Evolutionary conservation across 495 filamentous ascomycete species (phyloP).

Genomic region (Tuber melanosporum): DNA sequence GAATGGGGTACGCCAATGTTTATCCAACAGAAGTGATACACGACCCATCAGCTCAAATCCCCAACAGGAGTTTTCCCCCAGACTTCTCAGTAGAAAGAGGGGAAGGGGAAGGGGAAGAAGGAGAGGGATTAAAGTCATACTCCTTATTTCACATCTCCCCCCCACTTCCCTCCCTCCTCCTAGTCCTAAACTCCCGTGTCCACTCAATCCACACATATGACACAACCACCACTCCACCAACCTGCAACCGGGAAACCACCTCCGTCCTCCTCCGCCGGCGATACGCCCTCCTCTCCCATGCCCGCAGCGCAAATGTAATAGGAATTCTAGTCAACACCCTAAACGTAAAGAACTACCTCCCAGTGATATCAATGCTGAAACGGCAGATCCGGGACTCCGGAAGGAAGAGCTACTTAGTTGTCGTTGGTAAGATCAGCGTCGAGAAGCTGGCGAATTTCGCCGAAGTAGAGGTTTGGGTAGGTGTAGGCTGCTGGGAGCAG

Average conservation of each 20-base stretch:
- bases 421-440: constrained; percentile 92
- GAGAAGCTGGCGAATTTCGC: constrained; percentile 95
- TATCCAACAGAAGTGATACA: constrained; percentile 66
- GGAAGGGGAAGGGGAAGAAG: constrained; percentile 10
- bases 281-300: constrained; percentile 76
- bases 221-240: constrained; percentile 45
- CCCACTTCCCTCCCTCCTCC: constrained; percentile 74
- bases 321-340: constrained; percentile 94
- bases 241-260: constrained; percentile 38
- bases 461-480: constrained; percentile 92
- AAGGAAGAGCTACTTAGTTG: constrained; percentile 92
- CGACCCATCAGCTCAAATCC: constrained; percentile 70
- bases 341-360: constrained; percentile 80
- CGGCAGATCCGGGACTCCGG: constrained; percentile 63
- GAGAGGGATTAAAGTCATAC: constrained; percentile 8
- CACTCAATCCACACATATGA: constrained; percentile 63
- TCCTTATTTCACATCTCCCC: constrained; percentile 78
- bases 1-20: constrained; percentile 62
- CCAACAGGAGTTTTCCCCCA: constrained; percentile 59
- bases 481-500: constrained; percentile 97
- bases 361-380: constrained; percentile 66
- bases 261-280: constrained; percentile 64
- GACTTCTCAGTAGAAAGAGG: background rate
- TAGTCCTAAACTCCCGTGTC: constrained; percentile 80
- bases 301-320: constrained; percentile 73